phyloP scores from a whole-genome alignment of 345 rosid species.

The Linum lewisii region DNA sequence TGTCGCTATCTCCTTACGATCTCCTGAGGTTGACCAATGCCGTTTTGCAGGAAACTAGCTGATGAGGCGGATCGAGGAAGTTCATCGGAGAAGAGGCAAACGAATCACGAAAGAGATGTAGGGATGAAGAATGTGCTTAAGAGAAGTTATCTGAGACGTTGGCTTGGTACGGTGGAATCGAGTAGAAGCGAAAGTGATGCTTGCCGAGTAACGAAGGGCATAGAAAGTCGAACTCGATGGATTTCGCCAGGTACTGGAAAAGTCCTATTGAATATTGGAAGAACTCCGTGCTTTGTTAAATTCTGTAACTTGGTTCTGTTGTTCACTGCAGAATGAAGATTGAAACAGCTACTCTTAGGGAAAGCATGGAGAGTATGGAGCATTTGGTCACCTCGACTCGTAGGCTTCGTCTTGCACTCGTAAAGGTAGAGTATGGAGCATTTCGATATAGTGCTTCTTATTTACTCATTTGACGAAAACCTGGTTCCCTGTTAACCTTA shows the following conservation, averaged over 20 bases:
- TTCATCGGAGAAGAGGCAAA: conserved; percentile 23
- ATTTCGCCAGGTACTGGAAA: conserved; percentile 61
- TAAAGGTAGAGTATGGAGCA: conserved; percentile 38
- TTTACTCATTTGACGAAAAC: too few species aligned
- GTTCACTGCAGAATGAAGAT: conserved; percentile 57
- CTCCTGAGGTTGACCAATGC: conserved; percentile 4
- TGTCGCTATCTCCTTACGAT: not conserved
- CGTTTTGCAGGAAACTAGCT: conserved; percentile 38
- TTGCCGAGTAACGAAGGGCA: conserved; percentile 28
- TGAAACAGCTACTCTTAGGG: conserved; percentile 83
- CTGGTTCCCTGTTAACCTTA: not conserved
- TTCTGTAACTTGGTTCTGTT: not conserved
- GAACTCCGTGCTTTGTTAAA: not conserved
- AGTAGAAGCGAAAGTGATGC: conserved; percentile 43
- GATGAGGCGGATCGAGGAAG: conserved; percentile 37
- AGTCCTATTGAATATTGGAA: not conserved
- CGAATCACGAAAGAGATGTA: conserved; percentile 50
- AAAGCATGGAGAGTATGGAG: conserved; percentile 75
- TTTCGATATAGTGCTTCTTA: not conserved
- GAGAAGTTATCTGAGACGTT: conserved; percentile 68
- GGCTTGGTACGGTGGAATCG: conserved; percentile 47
- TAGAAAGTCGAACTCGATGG: conserved; percentile 33
- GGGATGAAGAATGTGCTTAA: conserved; percentile 67
- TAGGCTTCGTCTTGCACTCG: conserved; percentile 70
- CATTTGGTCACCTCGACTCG: conserved; percentile 66